Conservation (phyloP, 2,329 filamentous ascomycete genomes). For the Cyphellophora attinorum region DNA sequence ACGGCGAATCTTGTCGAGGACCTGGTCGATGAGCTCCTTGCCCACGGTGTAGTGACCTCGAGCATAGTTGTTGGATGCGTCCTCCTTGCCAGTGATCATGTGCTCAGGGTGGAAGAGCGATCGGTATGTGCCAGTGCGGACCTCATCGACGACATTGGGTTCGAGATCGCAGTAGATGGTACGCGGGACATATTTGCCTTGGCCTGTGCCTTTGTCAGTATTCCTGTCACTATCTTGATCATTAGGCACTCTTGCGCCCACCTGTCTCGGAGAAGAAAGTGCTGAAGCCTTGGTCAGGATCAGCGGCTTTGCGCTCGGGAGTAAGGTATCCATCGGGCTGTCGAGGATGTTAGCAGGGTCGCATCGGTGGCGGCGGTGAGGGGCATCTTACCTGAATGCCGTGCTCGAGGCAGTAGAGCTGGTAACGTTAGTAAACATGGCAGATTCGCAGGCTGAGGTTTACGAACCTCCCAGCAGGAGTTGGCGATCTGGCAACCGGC, state of each 20-base stretch:
- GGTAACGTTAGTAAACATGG: constrained; percentile 24
- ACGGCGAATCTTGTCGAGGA: constrained; percentile 93
- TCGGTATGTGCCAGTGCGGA: constrained; percentile 94
- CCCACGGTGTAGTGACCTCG: constrained; percentile 99
- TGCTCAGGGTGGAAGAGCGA: constrained; percentile 97
- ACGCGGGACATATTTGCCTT: constrained; percentile 97
- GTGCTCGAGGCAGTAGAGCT: constrained; percentile 99
- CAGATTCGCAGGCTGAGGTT: constrained; percentile 12
- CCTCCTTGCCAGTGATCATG: constrained; percentile 99
- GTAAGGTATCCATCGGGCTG: constrained; percentile 98
- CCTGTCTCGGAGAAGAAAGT: constrained; percentile 99
- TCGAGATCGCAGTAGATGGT: constrained; percentile 99
- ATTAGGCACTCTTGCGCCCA: constrained; percentile 38
- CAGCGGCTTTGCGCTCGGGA: constrained; percentile 88
- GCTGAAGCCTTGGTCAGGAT: constrained; percentile 96
- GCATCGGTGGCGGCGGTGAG: background rate
- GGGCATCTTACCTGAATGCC: constrained; percentile 77
- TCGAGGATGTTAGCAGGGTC: constrained; percentile 10
- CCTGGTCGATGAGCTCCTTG: constrained; percentile 98
- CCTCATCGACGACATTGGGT: constrained; percentile 98
- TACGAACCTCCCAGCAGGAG: constrained; percentile 98
- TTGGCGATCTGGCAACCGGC: constrained; percentile 99
- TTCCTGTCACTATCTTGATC: constrained; percentile 1
- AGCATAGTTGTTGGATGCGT: constrained; percentile 99
- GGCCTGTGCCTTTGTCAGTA: constrained; percentile 46